phyloP scores from a whole-genome alignment of 495 filamentous ascomycete species.

The Pyronema domesticum region DNA sequence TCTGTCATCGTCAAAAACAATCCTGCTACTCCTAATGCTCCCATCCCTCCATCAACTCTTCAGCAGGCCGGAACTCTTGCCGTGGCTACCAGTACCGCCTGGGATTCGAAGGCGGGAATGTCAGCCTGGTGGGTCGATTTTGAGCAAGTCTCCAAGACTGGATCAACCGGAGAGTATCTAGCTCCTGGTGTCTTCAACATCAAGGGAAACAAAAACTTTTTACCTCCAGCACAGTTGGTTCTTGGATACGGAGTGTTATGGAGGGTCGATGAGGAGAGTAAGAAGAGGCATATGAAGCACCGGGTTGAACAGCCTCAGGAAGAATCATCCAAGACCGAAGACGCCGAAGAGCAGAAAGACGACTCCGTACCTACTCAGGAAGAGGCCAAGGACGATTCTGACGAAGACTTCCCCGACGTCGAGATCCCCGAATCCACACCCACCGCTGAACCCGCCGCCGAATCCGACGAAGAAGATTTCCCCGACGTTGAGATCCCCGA shows the following conservation, averaged over 20 bases:
- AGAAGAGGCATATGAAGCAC: slow-evolving; percentile 58
- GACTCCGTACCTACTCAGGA: slow-evolving; percentile 24
- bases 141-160: slow-evolving; percentile 73
- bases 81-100: slow-evolving; percentile 68
- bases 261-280: slow-evolving; percentile 75
- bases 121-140: slow-evolving; percentile 83
- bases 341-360: slow-evolving; percentile 26
- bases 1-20: slow-evolving; percentile 76
- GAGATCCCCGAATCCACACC: not conserved
- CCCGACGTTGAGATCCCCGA: slow-evolving; percentile 4
- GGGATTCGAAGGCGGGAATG: slow-evolving; percentile 93
- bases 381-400: slow-evolving; percentile 18
- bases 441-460: not conserved
- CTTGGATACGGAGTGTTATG: slow-evolving; percentile 79
- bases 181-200: slow-evolving; percentile 59
- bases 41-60: slow-evolving; percentile 78
- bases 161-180: slow-evolving; percentile 60
- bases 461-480: slow-evolving; percentile 2
- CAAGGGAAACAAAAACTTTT: slow-evolving; percentile 68
- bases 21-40: slow-evolving; percentile 50
- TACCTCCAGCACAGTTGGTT: slow-evolving; percentile 74
- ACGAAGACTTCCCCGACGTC: slow-evolving; percentile 7
- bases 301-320: slow-evolving; percentile 35
- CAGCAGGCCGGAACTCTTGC: slow-evolving; percentile 74
- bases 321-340: slow-evolving; percentile 7